These are phyloP conservation scores for Calonectria pteridis DNA, from an alignment of 2,329 filamentous ascomycete genomes.

Conservation along the genomic window DNA sequence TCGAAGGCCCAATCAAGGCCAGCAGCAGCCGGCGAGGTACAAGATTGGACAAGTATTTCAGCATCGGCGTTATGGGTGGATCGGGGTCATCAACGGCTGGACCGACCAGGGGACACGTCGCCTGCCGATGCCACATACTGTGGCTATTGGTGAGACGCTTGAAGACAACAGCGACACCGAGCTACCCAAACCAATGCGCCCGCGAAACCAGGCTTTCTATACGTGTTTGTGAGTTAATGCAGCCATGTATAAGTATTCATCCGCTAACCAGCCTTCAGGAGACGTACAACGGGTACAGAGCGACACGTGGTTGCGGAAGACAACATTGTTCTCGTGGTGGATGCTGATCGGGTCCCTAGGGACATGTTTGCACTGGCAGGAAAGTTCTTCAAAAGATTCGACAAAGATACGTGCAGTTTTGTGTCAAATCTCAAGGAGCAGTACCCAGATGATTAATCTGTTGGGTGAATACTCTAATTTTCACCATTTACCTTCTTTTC, in stretches of 20 bases:
- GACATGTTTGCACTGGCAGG: slow-evolving; percentile 79
- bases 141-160: slow-evolving; percentile 43
- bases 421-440: slow-evolving; percentile 85
- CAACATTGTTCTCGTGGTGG: slow-evolving; percentile 76
- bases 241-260: background rate
- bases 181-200: slow-evolving; percentile 42
- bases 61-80: slow-evolving; percentile 84
- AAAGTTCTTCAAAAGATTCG: slow-evolving; percentile 90
- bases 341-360: slow-evolving; percentile 61
- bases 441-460: slow-evolving; percentile 82
- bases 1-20: slow-evolving; percentile 44
- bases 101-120: slow-evolving; percentile 61
- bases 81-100: slow-evolving; percentile 92
- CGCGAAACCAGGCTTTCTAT: slow-evolving; percentile 71
- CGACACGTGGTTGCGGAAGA: slow-evolving; percentile 69
- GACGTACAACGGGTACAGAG: slow-evolving; percentile 50
- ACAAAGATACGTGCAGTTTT: slow-evolving; percentile 74
- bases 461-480: background rate
- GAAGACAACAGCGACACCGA: slow-evolving; percentile 45
- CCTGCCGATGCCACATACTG: slow-evolving; percentile 43
- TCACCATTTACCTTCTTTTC: background rate
- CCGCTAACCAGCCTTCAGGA: slow-evolving; percentile 30
- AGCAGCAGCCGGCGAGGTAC: slow-evolving; percentile 57
- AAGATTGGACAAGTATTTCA: slow-evolving; percentile 86
- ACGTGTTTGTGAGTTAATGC: slow-evolving; percentile 80